These are phyloP conservation scores for Aureobasidium namibiae DNA, from an alignment of 2,329 filamentous ascomycete genomes.

Conservation along the genomic window DNA sequence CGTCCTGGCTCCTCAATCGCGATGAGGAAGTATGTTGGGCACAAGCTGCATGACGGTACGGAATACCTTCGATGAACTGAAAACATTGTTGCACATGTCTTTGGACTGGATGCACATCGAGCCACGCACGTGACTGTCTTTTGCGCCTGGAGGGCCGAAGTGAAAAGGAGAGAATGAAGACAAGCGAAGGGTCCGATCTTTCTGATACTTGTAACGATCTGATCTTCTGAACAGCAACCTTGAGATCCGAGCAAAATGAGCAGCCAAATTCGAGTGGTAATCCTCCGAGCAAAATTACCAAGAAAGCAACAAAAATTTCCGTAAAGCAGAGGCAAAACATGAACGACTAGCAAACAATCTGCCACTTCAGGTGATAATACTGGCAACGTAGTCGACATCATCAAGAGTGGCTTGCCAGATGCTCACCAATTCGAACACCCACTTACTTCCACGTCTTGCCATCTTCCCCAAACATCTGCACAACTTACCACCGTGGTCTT, in stretches of 20 bases:
- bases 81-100: no score
- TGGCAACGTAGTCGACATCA: constrained; percentile 44
- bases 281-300: background rate
- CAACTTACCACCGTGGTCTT: constrained; percentile 26
- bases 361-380: constrained; percentile 27
- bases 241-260: background rate
- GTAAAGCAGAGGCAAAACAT: background rate
- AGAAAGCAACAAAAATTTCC: background rate
- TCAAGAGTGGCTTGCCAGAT: constrained; percentile 47
- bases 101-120: no score
- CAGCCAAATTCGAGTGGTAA: background rate
- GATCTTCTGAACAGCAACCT: background rate
- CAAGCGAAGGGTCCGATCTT: background rate
- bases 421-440: constrained; percentile 40
- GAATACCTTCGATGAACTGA: no score
- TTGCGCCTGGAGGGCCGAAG: no score
- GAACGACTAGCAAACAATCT: background rate
- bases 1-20: background rate
- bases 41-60: no score
- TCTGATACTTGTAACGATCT: background rate
- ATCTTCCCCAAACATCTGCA: constrained; percentile 43
- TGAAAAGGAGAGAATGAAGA: background rate
- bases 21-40: no score
- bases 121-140: no score
- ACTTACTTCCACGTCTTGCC: constrained; percentile 33